Evolutionary conservation across 2,329 filamentous ascomycete species (phyloP), one percentile per base, ranked within the genome.

Genomic region (Aphanocladium album): DNA sequence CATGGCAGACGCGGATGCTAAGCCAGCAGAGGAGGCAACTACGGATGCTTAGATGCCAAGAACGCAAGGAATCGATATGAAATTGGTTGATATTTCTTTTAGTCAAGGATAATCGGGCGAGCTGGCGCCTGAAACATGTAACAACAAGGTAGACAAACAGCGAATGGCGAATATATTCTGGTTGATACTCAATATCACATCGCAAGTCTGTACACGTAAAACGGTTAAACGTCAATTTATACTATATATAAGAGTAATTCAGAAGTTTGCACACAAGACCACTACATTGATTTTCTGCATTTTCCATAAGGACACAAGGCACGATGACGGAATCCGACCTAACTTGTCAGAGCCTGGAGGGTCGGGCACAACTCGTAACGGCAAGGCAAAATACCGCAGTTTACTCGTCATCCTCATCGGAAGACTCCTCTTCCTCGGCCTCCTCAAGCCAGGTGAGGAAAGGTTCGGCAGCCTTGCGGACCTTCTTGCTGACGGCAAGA

Each of bases 371-470:
- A n/a, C n/a, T n/a, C n/a, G 14, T n/a, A 17, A 39, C 30, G 19
- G 45, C 12, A 14, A 23, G 25, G 54, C 33, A 60, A 16, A 30
- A 37, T 47, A 27, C 12, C 27, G 30, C 8, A 14, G 9, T 35
- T 53, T 64, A 62, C 55, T 65, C 61, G n/a, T 67, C 67, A 64
- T 73, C 71, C 67, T 86, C 84, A 23, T 88, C 87, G 8, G 79
- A 80, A 11, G 80, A 81, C 62, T 88, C 86, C 65, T 90, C 87
- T 64, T 89, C 86, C 74, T 93, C 89, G 58, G 93, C 93, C 76
- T 89, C 91, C 68, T 91, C 86, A 62, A 98, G 91, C 93, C 93
- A 98, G 69, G 87, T 89, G 71, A 97, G 83, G 84, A 99, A 99
- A 65, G 90, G 88, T 80, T 96, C 90, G 58, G 95, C 92, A 66